Evolutionary conservation across 352 stramenopile genomes (phyloP).

Genomic region (Lagenidium giganteum): DNA sequence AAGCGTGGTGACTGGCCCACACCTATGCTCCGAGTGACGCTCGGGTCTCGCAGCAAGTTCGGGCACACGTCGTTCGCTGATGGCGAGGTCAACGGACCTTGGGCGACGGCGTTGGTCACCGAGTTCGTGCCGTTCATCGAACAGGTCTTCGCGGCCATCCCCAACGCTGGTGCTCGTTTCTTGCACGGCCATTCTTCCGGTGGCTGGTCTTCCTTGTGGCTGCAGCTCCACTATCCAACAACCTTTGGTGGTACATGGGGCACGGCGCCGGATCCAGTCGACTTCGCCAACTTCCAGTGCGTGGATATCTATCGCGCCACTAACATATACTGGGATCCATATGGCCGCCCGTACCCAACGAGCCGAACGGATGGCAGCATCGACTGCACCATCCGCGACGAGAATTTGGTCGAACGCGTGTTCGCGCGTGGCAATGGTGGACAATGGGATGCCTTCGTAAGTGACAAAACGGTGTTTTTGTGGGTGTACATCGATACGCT

Average conservation of each 20-base stretch:
- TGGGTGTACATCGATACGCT: not conserved
- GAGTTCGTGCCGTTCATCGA: conserved; percentile 73
- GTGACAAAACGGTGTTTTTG: conserved; percentile 13
- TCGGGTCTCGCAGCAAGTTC: conserved; percentile 71
- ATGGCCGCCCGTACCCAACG: conserved; percentile 45
- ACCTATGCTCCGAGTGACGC: conserved; percentile 66
- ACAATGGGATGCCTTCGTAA: conserved; percentile 77
- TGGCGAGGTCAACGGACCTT: conserved; percentile 55
- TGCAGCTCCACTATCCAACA: conserved; percentile 65
- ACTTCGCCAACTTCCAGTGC: conserved; percentile 64
- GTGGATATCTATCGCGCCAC: conserved; percentile 66
- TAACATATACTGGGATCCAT: conserved; percentile 73
- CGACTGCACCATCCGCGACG: conserved; percentile 58
- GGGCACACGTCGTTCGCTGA: conserved; percentile 77
- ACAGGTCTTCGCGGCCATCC: conserved; percentile 34
- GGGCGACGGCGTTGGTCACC: conserved; percentile 54
- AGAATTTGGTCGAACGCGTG: conserved; percentile 67
- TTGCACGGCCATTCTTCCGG: conserved; percentile 72
- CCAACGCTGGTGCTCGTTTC: conserved; percentile 32
- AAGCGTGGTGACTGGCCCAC: conserved; percentile 41
- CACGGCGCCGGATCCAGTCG: conserved; percentile 61
- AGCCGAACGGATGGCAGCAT: conserved; percentile 45
- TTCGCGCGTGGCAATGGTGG: conserved; percentile 61
- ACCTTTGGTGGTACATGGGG: conserved; percentile 78
- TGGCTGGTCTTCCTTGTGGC: conserved; percentile 64